Percentiles rank a stretch among this genome's conserved stretches.
phyloP scores from a whole-genome alignment of 768 basidiomycete genomes.

The Kwoniella sp. region DNA sequence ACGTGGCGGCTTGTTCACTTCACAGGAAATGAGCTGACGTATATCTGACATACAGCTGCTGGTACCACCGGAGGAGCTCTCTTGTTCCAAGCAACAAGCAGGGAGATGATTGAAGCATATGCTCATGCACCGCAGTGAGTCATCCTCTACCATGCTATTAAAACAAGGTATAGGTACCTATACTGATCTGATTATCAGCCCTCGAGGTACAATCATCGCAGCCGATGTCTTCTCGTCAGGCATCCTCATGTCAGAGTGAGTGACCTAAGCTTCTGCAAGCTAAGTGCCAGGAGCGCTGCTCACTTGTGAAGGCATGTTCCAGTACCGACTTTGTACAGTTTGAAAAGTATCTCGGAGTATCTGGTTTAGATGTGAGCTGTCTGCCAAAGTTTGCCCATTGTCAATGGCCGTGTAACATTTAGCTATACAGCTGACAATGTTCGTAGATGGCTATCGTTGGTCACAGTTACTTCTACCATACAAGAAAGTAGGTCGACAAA shows the following conservation, averaged over 20 bases:
- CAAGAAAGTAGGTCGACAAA: conserved; percentile 67
- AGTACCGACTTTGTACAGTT: conserved; percentile 97
- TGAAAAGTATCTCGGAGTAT: conserved; percentile 81
- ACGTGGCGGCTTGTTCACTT: too few relatives aligned
- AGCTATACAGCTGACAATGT: conserved; percentile 7
- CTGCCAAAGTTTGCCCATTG: too few relatives aligned
- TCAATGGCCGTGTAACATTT: too few relatives aligned
- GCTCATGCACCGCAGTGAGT: conserved; percentile 73
- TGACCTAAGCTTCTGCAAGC: background rate
- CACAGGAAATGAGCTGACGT: background rate
- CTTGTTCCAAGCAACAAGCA: conserved; percentile 92
- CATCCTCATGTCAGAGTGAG: conserved; percentile 81
- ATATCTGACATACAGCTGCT: conserved; percentile 62
- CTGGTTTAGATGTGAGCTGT: conserved; percentile 77
- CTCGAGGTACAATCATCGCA: conserved; percentile 84
- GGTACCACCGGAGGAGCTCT: conserved; percentile 84
- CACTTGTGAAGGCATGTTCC: conserved; percentile 15
- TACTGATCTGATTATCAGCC: conserved; percentile 56
- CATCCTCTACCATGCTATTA: background rate
- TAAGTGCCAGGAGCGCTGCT: conserved; percentile 39
- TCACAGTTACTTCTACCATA: conserved; percentile 89
- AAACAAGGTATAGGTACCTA: too few relatives aligned
- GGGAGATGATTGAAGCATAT: conserved; percentile 92
- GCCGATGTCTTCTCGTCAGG: conserved; percentile 92
- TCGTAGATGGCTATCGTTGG: conserved; percentile 79